These are phyloP conservation scores for Lachnellula suecica DNA, from an alignment of 2,329 filamentous ascomycete species.

Conservation along the genomic window DNA sequence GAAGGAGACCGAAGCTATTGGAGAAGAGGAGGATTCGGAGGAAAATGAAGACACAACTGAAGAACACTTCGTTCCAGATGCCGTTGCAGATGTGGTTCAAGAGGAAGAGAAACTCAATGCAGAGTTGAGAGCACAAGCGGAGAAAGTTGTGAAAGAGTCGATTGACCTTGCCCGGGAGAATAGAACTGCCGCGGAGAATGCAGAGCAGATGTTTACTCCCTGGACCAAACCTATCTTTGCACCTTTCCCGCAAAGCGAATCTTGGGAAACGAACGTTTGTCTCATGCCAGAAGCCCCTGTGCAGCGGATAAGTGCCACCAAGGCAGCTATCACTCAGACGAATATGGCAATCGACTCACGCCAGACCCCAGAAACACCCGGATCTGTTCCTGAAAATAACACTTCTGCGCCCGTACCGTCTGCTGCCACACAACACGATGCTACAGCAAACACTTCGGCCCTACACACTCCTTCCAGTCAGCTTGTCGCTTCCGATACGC, in stretches of 20 bases:
- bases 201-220: conserved; percentile 13
- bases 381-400: background rate
- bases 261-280: conserved; percentile 16
- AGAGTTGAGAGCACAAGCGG: conserved; percentile 12
- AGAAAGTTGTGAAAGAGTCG: conserved; percentile 22
- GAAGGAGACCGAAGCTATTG: conserved; percentile 73
- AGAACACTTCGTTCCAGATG: conserved; percentile 33
- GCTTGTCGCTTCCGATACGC: background rate
- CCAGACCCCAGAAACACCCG: background rate
- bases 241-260: conserved; percentile 3
- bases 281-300: conserved; percentile 13
- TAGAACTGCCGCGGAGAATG: conserved; percentile 1
- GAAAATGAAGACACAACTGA: conserved; percentile 20
- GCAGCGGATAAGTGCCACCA: background rate
- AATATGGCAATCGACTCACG: background rate
- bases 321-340: background rate
- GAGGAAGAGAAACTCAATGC: conserved; percentile 25
- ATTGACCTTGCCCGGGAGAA: conserved; percentile 29
- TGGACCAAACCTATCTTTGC: conserved; percentile 15
- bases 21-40: conserved; percentile 55
- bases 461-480: background rate
- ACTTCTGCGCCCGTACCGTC: background rate
- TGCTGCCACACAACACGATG: too few species aligned
- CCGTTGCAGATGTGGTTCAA: conserved; percentile 31
- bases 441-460: background rate